Base-by-base conservation (phyloP, 2,329 filamentous ascomycete genomes). In the Sporothrix curviconia region DNA sequence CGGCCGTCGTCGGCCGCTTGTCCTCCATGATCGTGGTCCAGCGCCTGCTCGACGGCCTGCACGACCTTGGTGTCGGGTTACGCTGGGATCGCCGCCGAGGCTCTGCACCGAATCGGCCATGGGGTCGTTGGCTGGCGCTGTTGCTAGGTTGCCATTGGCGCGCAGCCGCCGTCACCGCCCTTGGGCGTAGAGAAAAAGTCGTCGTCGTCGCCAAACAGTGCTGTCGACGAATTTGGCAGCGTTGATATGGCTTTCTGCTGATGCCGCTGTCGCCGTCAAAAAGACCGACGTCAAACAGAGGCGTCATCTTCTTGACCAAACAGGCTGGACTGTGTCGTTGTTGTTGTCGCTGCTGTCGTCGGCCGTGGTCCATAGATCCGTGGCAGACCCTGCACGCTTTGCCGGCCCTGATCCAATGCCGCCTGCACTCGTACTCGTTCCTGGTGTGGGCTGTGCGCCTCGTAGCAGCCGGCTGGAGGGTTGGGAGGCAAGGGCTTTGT, bases 21-120 rank as follows among this genome's bases (percentile, higher is more conserved):
- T 91, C 85, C 63, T 90, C 90, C 77, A 99, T 88, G 61, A 99
- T 99, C 62, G 92, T 89, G 63, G 88, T 95, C n/a, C 50, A 99
- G 77, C 15, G 92, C 94, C 63, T 89, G 84, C 69, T 97, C 92
- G 81, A 99, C 92, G 3, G 90, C 92, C 71, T 95, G 84, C 6
- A 99, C 91, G 28, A 96, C 87, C 59, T 86, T 82, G 0, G 82
- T 88, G 66, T 96, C 87, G 6, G 87, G 86, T 19, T 25, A 52
- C 30, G 4, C 12, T 44, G 9, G 42, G 28, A 11, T 17, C 37
- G 11, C 43, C 55, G 12, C 46, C 89, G 8, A 95, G 75, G 63
- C 91, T 96, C 53, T 90, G 81, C 0, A 89, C 81, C 1, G 92
- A 96, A 61, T 84, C 82, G 37, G 71, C 72, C 67, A 89, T 78